Evolutionary conservation across 768 basidiomycete species (phyloP).

Genomic region (Phaffia australis): DNA sequence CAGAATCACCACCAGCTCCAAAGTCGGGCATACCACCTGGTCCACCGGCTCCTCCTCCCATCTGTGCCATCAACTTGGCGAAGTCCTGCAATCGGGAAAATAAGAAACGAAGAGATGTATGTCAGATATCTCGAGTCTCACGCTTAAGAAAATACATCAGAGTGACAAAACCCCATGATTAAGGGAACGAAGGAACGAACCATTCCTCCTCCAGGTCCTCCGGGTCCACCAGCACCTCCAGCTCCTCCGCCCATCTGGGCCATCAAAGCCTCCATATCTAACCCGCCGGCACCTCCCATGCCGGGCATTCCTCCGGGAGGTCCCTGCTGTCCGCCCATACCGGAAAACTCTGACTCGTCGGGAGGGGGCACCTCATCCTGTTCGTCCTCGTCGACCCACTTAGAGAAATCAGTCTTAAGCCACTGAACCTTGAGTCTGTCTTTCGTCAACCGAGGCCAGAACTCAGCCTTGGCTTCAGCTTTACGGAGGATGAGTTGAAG

Average conservation of each 20-base stretch:
- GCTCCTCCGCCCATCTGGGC: slow-evolving; percentile 29
- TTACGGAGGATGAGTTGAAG: slow-evolving; percentile 64
- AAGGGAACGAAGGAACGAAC: slow-evolving; percentile 4
- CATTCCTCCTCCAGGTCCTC: slow-evolving; percentile 25
- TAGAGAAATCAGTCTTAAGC: slow-evolving; percentile 88
- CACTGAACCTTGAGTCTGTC: slow-evolving; percentile 67
- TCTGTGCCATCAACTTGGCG: slow-evolving; percentile 35
- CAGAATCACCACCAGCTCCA: slow-evolving; percentile 30
- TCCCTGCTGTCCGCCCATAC: slow-evolving; percentile 30
- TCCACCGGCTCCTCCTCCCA: slow-evolving; percentile 29
- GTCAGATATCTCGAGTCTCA: background rate
- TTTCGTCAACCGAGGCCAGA: slow-evolving; percentile 87
- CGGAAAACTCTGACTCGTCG: slow-evolving; percentile 32
- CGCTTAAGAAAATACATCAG: background rate
- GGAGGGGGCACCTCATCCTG: slow-evolving; percentile 53
- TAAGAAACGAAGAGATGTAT: background rate
- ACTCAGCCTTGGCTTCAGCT: slow-evolving; percentile 62
- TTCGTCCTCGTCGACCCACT: slow-evolving; percentile 97
- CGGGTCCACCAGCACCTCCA: slow-evolving; percentile 21
- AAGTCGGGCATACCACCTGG: slow-evolving; percentile 28
- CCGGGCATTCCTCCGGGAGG: slow-evolving; percentile 10
- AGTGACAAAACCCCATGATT: background rate
- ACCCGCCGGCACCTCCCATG: slow-evolving; percentile 32
- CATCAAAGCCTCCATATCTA: slow-evolving; percentile 28
- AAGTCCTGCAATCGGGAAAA: slow-evolving; percentile 18